Evolutionary conservation across 306 rosid species (phyloP), one percentile per base, ranked within the genome.

Genomic region (Corylus americana): DNA sequence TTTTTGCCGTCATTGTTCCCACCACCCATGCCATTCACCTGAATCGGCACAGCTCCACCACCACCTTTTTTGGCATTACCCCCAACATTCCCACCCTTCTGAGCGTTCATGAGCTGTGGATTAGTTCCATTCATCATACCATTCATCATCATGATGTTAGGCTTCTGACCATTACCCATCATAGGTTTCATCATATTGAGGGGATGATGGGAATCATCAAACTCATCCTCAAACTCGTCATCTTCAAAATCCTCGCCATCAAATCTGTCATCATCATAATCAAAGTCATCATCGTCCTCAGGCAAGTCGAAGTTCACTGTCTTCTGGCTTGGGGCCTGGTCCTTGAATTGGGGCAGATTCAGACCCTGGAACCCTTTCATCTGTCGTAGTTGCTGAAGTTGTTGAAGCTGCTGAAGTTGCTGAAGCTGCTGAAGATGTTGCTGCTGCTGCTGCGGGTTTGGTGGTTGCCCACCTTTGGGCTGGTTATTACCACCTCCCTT

Each of bases 321-420:
- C 74, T 91, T 92, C 58, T 82, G 77, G 74, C 82, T 88, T 16
- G 80, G 90, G 83, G 73, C 85, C 29, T 74, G 93, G 81, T 74
- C 85, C 20, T 88, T 92, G 61, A 93, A 82, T 73, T 89, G 98
- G 8, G 90, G 90, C 0, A 86, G 87, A 78, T 92, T 93, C 82
- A 86, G 85, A 91, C 90, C 98, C 83, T 84, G 97, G 0, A 90
- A 69, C 45, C 89, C 92, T 72, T 90, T 95, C 89, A 93, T 89
- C 79, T 89, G 92, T 77, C 88, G 35, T 31, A 31, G 35, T 16
- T 87, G 78, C 8, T 78, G 85, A 27, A 80, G 85, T 0, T 87
- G 78, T 8, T 78, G 85, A 27, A 80, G 85, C 0, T 83, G 77
- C 39, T 81, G 88, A 17, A 86, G 88, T 4, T 72, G 78, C 51